phyloP scores from a whole-genome alignment of 1,284 basidiomycete species.

The Vanrija sp. region DNA sequence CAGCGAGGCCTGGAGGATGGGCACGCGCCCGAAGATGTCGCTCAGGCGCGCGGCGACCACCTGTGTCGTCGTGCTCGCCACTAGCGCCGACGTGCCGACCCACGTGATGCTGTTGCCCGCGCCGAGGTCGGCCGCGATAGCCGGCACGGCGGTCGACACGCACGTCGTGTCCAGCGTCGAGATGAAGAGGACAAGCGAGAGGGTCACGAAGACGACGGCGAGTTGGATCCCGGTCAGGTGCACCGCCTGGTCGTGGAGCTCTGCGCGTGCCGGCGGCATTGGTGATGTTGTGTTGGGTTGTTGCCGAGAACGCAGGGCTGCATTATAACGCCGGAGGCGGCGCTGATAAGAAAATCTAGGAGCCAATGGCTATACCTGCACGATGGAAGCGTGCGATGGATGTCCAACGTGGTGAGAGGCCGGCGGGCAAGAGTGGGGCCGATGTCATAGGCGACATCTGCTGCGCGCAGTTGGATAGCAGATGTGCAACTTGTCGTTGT shows the following conservation, averaged over 20 bases:
- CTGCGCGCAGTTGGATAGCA: no score
- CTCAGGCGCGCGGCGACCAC: constrained; percentile 28
- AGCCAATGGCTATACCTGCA: no score
- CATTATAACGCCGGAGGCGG: no score
- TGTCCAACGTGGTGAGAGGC: no score
- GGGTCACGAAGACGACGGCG: constrained; percentile 7
- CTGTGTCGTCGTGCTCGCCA: constrained; percentile 34
- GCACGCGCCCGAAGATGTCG: constrained; percentile 33
- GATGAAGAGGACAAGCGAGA: constrained; percentile 6
- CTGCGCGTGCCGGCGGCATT: no score
- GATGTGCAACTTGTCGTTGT: no score
- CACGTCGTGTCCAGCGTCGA: constrained; percentile 20
- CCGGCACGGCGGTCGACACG: constrained; percentile 30
- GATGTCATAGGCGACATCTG: no score
- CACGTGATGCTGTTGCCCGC: constrained; percentile 29
- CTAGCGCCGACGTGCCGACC: constrained; percentile 35
- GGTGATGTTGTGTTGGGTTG: no score
- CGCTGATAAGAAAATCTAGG: no score
- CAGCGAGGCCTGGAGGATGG: constrained; percentile 21
- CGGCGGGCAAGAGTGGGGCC: no score
- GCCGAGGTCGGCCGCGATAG: constrained; percentile 26
- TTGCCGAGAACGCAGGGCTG: no score
- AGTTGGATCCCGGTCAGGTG: constrained; percentile 2
- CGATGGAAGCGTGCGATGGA: no score
- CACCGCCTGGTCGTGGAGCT: constrained; percentile 6